phyloP scores from a whole-genome alignment of 805 yeast genomes.

The Ogataea methanolica region DNA sequence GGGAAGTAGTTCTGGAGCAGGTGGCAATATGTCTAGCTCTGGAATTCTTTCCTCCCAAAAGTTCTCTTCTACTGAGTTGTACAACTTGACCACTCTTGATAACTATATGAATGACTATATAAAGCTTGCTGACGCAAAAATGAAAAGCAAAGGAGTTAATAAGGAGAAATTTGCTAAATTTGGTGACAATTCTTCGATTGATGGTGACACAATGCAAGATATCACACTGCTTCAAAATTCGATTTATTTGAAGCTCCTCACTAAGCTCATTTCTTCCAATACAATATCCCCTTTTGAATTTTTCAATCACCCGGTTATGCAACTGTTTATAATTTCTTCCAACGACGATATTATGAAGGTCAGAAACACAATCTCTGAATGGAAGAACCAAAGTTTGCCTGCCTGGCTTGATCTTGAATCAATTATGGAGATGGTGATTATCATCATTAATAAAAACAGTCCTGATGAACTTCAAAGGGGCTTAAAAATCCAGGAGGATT shows the following conservation, averaged over 20 bases:
- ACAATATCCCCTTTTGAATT: conserved; percentile 75
- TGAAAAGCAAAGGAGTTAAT: conserved; percentile 3
- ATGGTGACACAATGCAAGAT: conserved; percentile 3
- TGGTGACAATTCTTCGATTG: not conserved
- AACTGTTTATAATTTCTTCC: conserved; percentile 61
- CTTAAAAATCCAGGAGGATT: conserved; percentile 27
- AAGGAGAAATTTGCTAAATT: not conserved
- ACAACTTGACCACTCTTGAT: conserved; percentile 13
- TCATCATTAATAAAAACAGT: conserved; percentile 43
- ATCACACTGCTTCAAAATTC: conserved; percentile 34
- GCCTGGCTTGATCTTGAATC: conserved; percentile 65
- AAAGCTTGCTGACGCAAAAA: conserved; percentile 13
- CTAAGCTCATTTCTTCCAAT: conserved; percentile 54
- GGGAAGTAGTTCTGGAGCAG: conserved; percentile 7
- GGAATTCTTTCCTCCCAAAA: not conserved
- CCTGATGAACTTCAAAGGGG: conserved; percentile 40
- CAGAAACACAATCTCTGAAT: conserved; percentile 50
- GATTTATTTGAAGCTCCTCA: conserved; percentile 53
- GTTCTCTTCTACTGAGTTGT: conserved; percentile 19
- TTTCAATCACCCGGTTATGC: conserved; percentile 80
- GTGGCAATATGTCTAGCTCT: conserved; percentile 5
- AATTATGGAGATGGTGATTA: conserved; percentile 47
- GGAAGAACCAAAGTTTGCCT: conserved; percentile 45
- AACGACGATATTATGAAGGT: conserved; percentile 52
- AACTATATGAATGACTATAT: conserved; percentile 17